A percentile compares a stretch with the other conserved stretches of the same genome.
Evolutionary conservation across 139 green algal species (phyloP).

Genomic region (Astrephomene gubernaculifera): DNA sequence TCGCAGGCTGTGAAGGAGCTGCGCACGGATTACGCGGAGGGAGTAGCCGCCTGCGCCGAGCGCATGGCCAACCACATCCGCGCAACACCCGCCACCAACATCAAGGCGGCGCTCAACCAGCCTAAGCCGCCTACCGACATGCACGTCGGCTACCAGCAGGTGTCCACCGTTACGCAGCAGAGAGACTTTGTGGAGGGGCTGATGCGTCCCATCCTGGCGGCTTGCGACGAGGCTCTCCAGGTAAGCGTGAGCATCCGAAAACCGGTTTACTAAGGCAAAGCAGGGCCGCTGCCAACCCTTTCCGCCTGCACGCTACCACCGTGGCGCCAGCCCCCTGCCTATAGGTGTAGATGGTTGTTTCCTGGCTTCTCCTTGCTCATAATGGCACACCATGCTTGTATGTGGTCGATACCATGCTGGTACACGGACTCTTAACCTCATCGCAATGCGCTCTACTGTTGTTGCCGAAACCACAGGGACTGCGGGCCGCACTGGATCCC

Average conservation of each 20-base stretch:
- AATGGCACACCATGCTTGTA: no score
- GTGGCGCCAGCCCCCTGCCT: no score
- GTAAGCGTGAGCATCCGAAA: no score
- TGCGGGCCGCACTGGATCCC: conserved; percentile 58
- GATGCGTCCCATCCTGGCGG: conserved; percentile 46
- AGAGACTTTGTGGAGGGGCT: conserved; percentile 36
- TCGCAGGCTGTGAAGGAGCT: conserved; percentile 68
- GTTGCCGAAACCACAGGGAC: not conserved
- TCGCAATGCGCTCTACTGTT: not conserved
- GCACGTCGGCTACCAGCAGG: conserved; percentile 16
- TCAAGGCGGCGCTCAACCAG: conserved; percentile 43
- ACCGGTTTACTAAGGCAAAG: no score
- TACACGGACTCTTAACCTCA: no score
- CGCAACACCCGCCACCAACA: conserved; percentile 38
- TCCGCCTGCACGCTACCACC: no score
- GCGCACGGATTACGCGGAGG: conserved; percentile 66
- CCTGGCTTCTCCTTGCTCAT: no score
- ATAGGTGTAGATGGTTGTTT: no score
- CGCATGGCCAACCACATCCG: conserved; percentile 58
- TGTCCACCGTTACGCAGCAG: conserved; percentile 39
- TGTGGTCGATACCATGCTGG: no score
- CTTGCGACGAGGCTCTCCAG: conserved; percentile 43
- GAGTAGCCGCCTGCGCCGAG: conserved; percentile 48
- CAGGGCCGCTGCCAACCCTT: no score
- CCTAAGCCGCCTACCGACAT: conserved; percentile 22